Evolutionary conservation across 2,329 filamentous ascomycete species (phyloP), one percentile per base, ranked within the genome.

Genomic region (Purpureocillium lavendulum): DNA sequence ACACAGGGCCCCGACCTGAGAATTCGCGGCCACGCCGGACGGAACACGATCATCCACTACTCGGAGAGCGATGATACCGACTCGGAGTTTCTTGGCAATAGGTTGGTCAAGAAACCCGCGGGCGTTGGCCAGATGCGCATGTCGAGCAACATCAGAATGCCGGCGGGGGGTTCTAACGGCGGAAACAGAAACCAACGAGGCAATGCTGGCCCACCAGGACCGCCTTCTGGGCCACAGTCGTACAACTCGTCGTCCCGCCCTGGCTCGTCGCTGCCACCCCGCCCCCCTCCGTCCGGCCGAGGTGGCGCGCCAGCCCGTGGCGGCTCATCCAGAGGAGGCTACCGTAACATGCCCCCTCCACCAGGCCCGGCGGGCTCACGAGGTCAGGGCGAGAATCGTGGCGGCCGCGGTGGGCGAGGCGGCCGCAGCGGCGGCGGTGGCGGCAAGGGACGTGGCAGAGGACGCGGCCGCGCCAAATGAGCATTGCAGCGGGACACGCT

Each of bases 31-130:
- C 56, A 56, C 40, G 55, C 58, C 17, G 45, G 56, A 11, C 54
- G 56, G 17, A 59, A 59, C 10, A 61, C 65, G 43, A 57, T 60
- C 39, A 49, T 70, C 40, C 58, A 66, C 46, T 68, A 67, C 42
- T 67, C 65, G n/a, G 67, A 70, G 49, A 65, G 60, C 30, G 67
- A 66, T 33, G 66, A 69, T 37, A 69, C 68, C 7, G 67, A 70
- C 15, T 54, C 60, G 15, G 63, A 67, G 31, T 69, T 70, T 41
- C 55, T 68, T 28, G 59, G 61, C 10, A 53, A 55, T 30, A 58
- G 52, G 26, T 42, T 49, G 28, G 54, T 61, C 11, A 54, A 58
- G 46, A 56, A 54, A 40, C 54, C 45, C 38, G 43, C 46, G 9
- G 52, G 44, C 17, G 36, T 55, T 9, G 62, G 62, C 8, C 56